A percentile compares a stretch with the other conserved stretches of the same genome.
phyloP scores from a whole-genome alignment of 208 protist species.

The Leishmania turanica region DNA sequence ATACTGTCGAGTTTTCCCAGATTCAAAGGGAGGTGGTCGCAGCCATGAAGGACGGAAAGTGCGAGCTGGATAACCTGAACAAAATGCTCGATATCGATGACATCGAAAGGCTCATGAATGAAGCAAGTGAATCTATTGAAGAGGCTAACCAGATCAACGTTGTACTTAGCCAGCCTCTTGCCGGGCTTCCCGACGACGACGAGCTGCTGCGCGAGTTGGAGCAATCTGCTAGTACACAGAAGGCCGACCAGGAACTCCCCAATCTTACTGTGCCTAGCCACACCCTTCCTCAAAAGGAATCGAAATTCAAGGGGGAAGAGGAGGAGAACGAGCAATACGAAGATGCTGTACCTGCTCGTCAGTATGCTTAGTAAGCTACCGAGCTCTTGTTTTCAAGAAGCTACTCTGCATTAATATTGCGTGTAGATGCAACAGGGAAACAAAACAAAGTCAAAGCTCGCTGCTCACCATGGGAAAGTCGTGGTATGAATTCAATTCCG shows the following conservation, averaged over 20 bases:
- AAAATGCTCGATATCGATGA: conserved; percentile 88
- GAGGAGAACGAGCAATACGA: conserved; percentile 15
- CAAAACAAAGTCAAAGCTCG: background rate
- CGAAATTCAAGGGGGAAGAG: background rate
- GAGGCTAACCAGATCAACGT: conserved; percentile 71
- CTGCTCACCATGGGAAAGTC: background rate
- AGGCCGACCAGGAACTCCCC: conserved; percentile 14
- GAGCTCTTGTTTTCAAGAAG: background rate
- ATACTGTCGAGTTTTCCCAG: conserved; percentile 79
- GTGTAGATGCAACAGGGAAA: background rate
- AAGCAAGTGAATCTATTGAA: conserved; percentile 71
- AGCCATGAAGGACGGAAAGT: conserved; percentile 72
- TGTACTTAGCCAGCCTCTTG: conserved; percentile 58
- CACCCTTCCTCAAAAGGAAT: conserved; percentile 9
- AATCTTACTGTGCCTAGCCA: conserved; percentile 39
- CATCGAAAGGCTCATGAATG: conserved; percentile 77
- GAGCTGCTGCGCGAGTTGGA: conserved; percentile 63
- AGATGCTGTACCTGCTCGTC: conserved; percentile 1
- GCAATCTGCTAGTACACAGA: conserved; percentile 11
- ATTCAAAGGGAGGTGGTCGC: conserved; percentile 75
- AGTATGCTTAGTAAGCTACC: conserved; percentile 23
- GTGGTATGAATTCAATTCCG: too few relatives aligned
- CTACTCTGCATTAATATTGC: background rate
- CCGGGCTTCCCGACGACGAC: conserved; percentile 54
- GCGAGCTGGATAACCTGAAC: conserved; percentile 76